Conservation (phyloP, 2,329 filamentous ascomycete species). For the Aspergillus pseudoterreus region DNA sequence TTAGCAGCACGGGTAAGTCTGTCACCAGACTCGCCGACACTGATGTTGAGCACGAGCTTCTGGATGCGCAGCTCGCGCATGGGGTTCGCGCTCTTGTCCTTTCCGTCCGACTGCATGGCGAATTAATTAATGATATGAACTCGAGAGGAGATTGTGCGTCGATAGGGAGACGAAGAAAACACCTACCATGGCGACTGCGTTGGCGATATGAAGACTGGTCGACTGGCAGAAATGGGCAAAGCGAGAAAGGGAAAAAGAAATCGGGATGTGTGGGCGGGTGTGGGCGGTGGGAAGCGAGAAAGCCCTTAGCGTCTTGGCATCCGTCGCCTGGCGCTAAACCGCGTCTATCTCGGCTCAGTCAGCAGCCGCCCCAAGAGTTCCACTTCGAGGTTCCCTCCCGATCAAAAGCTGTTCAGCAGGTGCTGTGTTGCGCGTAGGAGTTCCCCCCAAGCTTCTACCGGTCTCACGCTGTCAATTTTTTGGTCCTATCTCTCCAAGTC, state of each 20-base stretch:
- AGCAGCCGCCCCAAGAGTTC: constrained; percentile 8
- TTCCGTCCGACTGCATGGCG: constrained; percentile 60
- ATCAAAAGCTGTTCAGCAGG: too few species aligned
- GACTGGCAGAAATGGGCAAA: constrained; percentile 32
- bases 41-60: constrained; percentile 99
- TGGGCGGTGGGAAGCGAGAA: constrained; percentile 34
- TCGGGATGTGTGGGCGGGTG: constrained; percentile 31
- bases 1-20: constrained; percentile 99
- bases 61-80: constrained; percentile 99
- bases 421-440: constrained; percentile 7
- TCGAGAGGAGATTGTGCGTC: not conserved
- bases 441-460: constrained; percentile 18
- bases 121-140: not conserved
- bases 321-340: constrained; percentile 22
- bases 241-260: constrained; percentile 23
- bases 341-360: constrained; percentile 12
- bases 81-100: constrained; percentile 85
- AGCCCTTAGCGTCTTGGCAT: constrained; percentile 36
- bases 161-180: constrained; percentile 7
- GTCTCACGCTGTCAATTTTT: constrained; percentile 19
- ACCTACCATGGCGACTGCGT: constrained; percentile 49
- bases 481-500: constrained; percentile 33
- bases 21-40: constrained; percentile 99
- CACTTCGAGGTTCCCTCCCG: constrained; percentile 8
- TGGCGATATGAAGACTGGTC: constrained; percentile 32